phyloP scores from a whole-genome alignment of 2,329 filamentous ascomycete genomes.

The Phyllosticta paracitricarpa region DNA sequence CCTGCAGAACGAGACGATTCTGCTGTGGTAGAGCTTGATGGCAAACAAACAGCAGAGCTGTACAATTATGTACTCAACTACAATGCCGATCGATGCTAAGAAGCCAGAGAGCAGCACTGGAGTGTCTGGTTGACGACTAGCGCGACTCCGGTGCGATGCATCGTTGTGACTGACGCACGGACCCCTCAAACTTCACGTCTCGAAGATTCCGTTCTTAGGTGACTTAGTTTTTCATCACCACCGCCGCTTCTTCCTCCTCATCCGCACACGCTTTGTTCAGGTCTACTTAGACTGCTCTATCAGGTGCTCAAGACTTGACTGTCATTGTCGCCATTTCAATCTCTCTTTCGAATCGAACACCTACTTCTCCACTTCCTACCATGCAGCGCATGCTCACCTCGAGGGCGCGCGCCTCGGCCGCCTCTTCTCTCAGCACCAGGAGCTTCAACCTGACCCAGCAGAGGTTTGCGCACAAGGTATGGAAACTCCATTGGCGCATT shows the following conservation, averaged over 20 bases:
- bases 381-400: constrained; percentile 96
- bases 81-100: not conserved
- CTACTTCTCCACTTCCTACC: constrained; percentile 28
- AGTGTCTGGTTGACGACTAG: not conserved
- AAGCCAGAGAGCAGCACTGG: not conserved
- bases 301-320: constrained; percentile 5
- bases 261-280: constrained; percentile 2
- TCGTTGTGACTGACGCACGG: not conserved
- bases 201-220: no score
- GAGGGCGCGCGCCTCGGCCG: constrained; percentile 66
- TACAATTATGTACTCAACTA: not conserved
- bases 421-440: constrained; percentile 51
- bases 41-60: not conserved
- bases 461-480: constrained; percentile 94
- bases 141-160: not conserved
- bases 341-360: not conserved
- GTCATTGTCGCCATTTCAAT: not conserved
- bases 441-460: constrained; percentile 73
- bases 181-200: no score
- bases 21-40: no score
- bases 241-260: not conserved
- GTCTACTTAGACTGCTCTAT: not conserved
- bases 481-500: constrained; percentile 15
- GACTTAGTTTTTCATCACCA: constrained; percentile 2
- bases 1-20: not conserved